phyloP scores from a whole-genome alignment of 805 yeast species.

The Metschnikowia aberdeeniae region DNA sequence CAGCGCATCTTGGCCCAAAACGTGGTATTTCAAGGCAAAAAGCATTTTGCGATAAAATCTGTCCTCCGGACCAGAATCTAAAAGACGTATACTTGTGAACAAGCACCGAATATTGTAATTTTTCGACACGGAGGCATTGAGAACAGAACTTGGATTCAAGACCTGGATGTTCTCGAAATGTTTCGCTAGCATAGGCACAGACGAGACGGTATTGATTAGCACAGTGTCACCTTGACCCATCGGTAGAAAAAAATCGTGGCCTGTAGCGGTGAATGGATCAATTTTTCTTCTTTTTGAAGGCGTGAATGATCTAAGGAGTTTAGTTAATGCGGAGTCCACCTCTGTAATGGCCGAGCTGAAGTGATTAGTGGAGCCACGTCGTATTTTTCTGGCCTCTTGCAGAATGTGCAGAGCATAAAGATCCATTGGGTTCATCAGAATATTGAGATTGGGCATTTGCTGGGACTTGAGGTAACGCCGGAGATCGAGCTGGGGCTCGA shows the following conservation, averaged over 20 bases:
- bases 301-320: neutral
- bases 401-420: neutral
- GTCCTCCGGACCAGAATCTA: conserved; percentile 3
- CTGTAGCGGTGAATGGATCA: neutral
- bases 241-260: neutral
- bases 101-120: conserved; percentile 5
- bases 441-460: neutral
- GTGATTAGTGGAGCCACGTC: neutral
- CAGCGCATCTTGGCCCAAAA: conserved; percentile 6
- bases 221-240: neutral
- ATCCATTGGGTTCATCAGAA: neutral
- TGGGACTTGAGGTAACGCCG: neutral
- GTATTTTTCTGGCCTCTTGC: neutral
- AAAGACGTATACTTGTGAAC: conserved; percentile 9
- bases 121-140: neutral
- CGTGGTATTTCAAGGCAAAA: conserved; percentile 10
- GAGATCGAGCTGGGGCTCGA: neutral
- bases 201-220: conserved; percentile 14
- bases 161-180: conserved; percentile 18
- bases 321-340: neutral
- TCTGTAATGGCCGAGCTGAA: conserved; percentile 1
- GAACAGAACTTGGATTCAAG: conserved; percentile 16
- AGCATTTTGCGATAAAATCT: conserved; percentile 7
- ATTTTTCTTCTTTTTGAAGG: neutral
- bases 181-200: conserved; percentile 17